Conservation (phyloP, 169 alveolate species). For the Cryptosporidium xiaoi region DNA sequence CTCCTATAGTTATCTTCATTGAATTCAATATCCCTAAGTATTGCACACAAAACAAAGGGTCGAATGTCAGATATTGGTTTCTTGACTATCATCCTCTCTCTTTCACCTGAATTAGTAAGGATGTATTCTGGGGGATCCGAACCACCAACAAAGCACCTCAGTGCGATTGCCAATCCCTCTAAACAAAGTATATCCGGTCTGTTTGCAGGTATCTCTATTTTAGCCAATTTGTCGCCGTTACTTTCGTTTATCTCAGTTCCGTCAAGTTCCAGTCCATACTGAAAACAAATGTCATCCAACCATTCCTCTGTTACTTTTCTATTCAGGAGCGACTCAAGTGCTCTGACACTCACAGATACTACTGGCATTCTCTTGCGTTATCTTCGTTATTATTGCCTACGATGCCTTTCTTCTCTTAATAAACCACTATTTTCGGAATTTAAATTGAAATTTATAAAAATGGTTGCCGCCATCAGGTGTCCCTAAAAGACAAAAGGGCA, state of each 20-base stretch:
- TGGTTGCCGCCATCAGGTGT: no score
- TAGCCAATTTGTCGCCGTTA: constrained; percentile 79
- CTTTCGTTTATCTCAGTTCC: constrained; percentile 88
- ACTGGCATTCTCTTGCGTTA: constrained; percentile 82
- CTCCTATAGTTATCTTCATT: constrained; percentile 90
- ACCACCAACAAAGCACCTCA: constrained; percentile 80
- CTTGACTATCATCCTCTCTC: constrained; percentile 76
- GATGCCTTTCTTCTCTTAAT: no score
- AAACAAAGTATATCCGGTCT: constrained; percentile 90
- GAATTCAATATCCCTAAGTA: constrained; percentile 91
- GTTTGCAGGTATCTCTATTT: constrained; percentile 91
- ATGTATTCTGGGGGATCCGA: constrained; percentile 75
- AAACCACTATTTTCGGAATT: no score
- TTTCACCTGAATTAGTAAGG: constrained; percentile 32
- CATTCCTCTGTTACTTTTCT: constrained; percentile 87
- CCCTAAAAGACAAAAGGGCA: no score
- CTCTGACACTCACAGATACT: constrained; percentile 83
- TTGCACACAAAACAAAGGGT: constrained; percentile 94
- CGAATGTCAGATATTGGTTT: constrained; percentile 82
- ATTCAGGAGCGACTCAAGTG: constrained; percentile 79
- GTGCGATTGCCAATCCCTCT: constrained; percentile 90
- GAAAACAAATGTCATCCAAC: constrained; percentile 94
- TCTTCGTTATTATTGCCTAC: no score
- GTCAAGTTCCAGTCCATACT: constrained; percentile 96
- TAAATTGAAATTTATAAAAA: no score